phyloP scores from a whole-genome alignment of 345 rosid genomes.

The Atalantia buxifolia region DNA sequence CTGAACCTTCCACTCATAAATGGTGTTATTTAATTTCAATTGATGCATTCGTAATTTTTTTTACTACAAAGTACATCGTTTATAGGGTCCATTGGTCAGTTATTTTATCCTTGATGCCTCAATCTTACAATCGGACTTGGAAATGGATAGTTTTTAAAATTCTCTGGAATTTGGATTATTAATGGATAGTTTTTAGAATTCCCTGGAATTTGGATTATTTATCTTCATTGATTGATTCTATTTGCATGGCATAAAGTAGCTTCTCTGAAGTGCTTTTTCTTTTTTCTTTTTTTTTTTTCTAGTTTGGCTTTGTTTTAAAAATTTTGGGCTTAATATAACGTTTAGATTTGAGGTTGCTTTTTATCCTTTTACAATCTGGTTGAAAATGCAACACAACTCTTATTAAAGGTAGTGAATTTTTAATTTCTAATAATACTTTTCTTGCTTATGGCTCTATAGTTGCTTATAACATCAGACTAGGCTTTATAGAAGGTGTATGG shows the following conservation, averaged over 20 bases:
- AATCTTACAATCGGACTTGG: background rate
- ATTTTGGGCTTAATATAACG: background rate
- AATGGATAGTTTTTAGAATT: background rate
- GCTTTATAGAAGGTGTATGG: constrained; percentile 63
- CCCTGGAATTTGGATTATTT: background rate
- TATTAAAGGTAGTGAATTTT: background rate
- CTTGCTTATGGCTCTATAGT: constrained; percentile 13
- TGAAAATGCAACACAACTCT: background rate
- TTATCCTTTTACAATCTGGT: background rate
- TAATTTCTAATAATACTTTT: constrained; percentile 1
- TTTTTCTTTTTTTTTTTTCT: background rate
- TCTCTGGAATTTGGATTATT: background rate
- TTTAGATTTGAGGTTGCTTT: background rate
- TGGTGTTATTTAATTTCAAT: background rate
- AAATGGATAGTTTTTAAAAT: background rate
- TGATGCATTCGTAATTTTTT: background rate
- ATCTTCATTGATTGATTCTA: background rate
- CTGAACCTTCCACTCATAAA: background rate
- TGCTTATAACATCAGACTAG: constrained; percentile 45
- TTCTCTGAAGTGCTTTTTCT: background rate
- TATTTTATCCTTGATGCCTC: background rate
- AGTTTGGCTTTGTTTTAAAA: background rate
- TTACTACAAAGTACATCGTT: background rate
- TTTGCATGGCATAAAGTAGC: background rate
- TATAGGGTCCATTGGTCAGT: constrained; percentile 1